A percentile compares a stretch with the other conserved stretches of the same genome.
These are phyloP conservation scores for Samsoniella hepiali DNA, from an alignment of 2,329 filamentous ascomycete genomes.

Conservation along the genomic window DNA sequence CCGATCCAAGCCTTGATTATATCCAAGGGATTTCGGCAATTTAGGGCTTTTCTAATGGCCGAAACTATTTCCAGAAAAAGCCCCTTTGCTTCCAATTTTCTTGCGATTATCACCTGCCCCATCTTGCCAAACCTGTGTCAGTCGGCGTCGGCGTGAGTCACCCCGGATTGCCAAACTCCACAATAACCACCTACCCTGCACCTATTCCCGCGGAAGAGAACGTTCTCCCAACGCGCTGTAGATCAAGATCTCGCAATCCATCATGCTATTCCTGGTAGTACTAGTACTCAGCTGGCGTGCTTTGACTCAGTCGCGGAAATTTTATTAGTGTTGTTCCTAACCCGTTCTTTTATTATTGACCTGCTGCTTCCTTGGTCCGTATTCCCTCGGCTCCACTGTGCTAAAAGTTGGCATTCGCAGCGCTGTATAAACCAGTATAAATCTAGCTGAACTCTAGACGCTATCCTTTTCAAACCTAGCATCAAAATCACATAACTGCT, in stretches of 20 bases:
- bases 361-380: neutral
- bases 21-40: neutral
- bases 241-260: neutral
- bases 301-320: neutral
- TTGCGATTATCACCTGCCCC: neutral
- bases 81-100: neutral
- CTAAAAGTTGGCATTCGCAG: neutral
- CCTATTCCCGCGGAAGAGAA: neutral
- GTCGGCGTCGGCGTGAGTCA: slow-evolving; percentile 23
- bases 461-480: neutral
- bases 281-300: neutral
- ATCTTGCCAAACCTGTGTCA: neutral
- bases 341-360: neutral
- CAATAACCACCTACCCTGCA: neutral
- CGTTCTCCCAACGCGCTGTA: neutral
- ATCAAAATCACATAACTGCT: neutral
- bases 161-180: neutral
- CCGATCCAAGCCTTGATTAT: neutral
- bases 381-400: neutral
- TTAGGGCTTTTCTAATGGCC: too few species aligned
- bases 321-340: neutral
- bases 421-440: neutral
- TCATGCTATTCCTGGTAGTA: neutral
- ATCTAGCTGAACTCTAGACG: neutral
- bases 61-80: too few species aligned